Evolutionary conservation across 495 filamentous ascomycete species (phyloP).

Genomic region (Aspergillus wentii): DNA sequence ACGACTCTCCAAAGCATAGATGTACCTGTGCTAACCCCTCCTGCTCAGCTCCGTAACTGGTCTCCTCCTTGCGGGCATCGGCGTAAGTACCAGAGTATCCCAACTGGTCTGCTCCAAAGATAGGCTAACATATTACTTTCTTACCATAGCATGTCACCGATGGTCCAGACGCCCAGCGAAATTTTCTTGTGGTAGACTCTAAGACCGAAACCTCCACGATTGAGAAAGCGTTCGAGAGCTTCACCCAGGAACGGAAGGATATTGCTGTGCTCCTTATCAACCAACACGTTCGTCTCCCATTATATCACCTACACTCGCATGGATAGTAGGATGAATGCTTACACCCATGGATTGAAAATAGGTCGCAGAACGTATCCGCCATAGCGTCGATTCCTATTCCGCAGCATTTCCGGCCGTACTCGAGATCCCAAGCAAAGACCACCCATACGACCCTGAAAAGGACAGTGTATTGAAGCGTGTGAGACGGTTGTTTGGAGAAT

Average conservation of each 20-base stretch:
- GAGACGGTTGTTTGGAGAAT: constrained; percentile 88
- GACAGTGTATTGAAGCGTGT: constrained; percentile 94
- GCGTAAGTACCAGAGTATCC: constrained; percentile 53
- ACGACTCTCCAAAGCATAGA: too few relatives aligned
- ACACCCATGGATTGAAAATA: constrained; percentile 26
- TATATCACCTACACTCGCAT: constrained; percentile 1
- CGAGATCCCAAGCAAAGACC: constrained; percentile 98
- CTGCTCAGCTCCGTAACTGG: constrained; percentile 86
- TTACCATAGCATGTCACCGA: constrained; percentile 63
- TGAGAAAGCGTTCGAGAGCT: constrained; percentile 85
- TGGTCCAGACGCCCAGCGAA: constrained; percentile 83
- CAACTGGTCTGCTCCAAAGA: constrained; percentile 2
- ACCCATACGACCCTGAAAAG: constrained; percentile 98
- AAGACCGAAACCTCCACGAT: constrained; percentile 88
- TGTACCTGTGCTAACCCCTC: too few relatives aligned
- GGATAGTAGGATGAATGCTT: too few relatives aligned
- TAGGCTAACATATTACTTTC: background rate
- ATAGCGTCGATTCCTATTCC: constrained; percentile 53
- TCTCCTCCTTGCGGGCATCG: constrained; percentile 88
- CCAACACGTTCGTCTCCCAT: constrained; percentile 72
- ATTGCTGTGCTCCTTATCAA: constrained; percentile 96
- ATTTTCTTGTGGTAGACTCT: constrained; percentile 91
- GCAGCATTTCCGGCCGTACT: constrained; percentile 60
- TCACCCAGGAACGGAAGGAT: constrained; percentile 85
- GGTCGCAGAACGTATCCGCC: constrained; percentile 91